Evolutionary conservation across 352 stramenopile species (phyloP), one percentile per base, ranked within the genome.

Genomic region (Globisporangium spinosum): DNA sequence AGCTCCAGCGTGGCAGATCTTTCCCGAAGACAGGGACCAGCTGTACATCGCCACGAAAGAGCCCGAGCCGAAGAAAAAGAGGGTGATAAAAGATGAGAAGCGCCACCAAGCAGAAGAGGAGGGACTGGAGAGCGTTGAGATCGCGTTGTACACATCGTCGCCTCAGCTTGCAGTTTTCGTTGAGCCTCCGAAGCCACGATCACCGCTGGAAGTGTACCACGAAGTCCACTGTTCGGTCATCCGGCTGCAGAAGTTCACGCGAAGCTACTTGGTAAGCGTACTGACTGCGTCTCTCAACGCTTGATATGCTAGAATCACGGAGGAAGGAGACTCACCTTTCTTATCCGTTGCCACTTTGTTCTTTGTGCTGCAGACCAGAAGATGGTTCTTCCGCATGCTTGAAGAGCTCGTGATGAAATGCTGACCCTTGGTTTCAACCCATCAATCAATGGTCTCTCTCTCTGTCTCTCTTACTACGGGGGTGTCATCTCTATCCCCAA

Each of bases 381-480:
- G 71, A 29, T 55, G 73, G 29, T 87, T 87, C 62, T 80, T 70
- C 38, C 66, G 58, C 10, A 75, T 84, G 72, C 65, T 83, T 0
- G 72, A 80, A 40, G 74, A 81, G 29, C 62, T 83, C 6, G 70
- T 81, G 22, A 67, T 59, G 35, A 72, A 69, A 22, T 60, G 32
- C 22, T 72, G 47, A 60, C 12, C 53, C 29, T 32, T 32, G 29
- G 4, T 32, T 32, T 32, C 29, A 32, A 32, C 29, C 29, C 29
- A 32, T 32, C 29, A 32, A 32, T 32, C 29, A 32, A 32, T 32
- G 29, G 29, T 32, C 29, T 32, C 29, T 27, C 29, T 27, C 25
- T 32, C 29, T 32, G 27, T 29, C 29, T 32, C 29, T 32, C 29
- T 32, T 32, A 32, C 29, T 32, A 8, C 29, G 29, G 29, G 29